Base-by-base conservation (phyloP, 352 stramenopile species). In the Phytophthora ramorum region DNA sequence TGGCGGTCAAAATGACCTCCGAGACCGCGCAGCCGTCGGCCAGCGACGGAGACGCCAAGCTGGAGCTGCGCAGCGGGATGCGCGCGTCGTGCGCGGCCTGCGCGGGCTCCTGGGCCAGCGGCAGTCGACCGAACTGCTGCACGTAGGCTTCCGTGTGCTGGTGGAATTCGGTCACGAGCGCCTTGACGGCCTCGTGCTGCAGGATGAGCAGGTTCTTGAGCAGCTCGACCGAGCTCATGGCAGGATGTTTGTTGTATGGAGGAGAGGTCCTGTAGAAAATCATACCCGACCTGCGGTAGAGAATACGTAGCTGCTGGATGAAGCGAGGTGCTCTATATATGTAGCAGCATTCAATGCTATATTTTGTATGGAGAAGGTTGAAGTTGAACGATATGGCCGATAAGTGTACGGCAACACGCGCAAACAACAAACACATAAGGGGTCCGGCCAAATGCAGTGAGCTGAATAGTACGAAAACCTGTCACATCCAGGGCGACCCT, bases 111-210 rank as follows among this genome's bases (percentile, higher is more conserved):
- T 71, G 60, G 1, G 80, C 70, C 40, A 91, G 61, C 47, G 85
- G 85, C 13, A 90, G 66, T 14, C 67, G 48, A n/a, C 69, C 68
- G 6, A 78, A 81, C 28, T 87, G 76, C 58, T 89, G 75, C 20
- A 92, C 69, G 41, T 79, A 92, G 2, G 76, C 71, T 63, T 92
- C 83, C 0, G 80, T 66, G 28, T 94, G 85, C 58, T 91, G 83
- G 63, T 92, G 82, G 56, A 80, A 80, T 64, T 91, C 81, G 16
- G 40, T 62, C 35, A 80, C 55, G 17, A 85, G 83, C 40, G 61
- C 34, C 48, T 76, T 69, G 9, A 82, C 51, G 14, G 73, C 79
- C 56, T 85, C 73, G 28, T 65, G 63, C 68, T 94, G 83, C 41
- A 92, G 71, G 26, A 94, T 57, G 38, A 92, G 47, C 59, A 88